Conservation (phyloP, 2,329 filamentous ascomycete genomes). For the Ploettnerulaceae sp. region DNA sequence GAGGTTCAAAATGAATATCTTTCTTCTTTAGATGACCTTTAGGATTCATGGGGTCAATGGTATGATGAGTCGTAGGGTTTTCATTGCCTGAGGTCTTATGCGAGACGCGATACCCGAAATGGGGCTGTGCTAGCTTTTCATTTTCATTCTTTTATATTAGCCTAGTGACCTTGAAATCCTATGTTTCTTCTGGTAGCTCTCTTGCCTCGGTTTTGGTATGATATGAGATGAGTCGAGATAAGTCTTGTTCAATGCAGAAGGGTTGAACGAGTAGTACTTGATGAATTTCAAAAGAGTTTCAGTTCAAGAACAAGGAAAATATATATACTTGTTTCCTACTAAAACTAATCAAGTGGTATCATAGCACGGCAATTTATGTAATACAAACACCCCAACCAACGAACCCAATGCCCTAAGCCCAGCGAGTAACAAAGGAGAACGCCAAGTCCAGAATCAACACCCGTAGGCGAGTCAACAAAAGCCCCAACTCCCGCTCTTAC, state of each 20-base stretch:
- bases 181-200: not conserved
- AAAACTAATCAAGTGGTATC: slow-evolving; percentile 6
- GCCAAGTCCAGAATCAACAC: slow-evolving; percentile 1
- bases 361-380: not conserved
- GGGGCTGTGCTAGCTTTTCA: not conserved
- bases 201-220: too few species aligned
- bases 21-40: not conserved
- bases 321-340: too few species aligned
- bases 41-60: not conserved
- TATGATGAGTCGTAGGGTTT: not conserved
- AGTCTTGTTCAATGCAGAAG: too few species aligned
- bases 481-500: too few species aligned
- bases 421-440: not conserved
- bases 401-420: not conserved
- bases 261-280: not conserved
- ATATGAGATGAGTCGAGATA: too few species aligned
- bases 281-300: too few species aligned
- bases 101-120: slow-evolving; percentile 2
- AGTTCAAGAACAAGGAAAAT: too few species aligned
- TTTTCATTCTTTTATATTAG: not conserved
- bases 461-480: too few species aligned
- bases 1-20: not conserved
- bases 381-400: not conserved
- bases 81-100: not conserved
- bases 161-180: not conserved